phyloP scores from a whole-genome alignment of 129 eudicot species.

The Helianthus annuus region DNA sequence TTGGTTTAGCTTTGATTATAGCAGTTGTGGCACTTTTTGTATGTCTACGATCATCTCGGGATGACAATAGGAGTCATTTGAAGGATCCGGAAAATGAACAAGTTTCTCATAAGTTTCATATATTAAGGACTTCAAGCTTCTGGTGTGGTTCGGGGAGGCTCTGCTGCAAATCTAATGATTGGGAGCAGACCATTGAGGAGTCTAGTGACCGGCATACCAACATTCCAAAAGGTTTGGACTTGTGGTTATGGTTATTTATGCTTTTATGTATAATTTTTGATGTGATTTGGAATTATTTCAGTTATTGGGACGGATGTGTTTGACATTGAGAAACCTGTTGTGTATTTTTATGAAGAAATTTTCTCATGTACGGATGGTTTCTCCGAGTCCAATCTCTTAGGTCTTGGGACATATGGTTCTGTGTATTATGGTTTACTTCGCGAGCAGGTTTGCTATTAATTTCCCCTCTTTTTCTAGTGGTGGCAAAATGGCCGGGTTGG shows the following conservation, averaged over 20 bases:
- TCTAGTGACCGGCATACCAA: conserved; percentile 68
- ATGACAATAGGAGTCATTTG: conserved; percentile 31
- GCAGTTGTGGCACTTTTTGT: conserved; percentile 45
- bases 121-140: conserved; percentile 71
- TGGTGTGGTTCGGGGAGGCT: conserved; percentile 93
- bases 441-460: conserved; percentile 59
- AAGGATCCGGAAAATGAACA: conserved; percentile 57
- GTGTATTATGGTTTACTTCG: conserved; percentile 82
- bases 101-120: conserved; percentile 65
- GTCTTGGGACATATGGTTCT: conserved; percentile 96
- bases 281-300: conserved; percentile 33
- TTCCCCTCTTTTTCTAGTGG: background rate
- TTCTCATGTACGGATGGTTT: conserved; percentile 20
- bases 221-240: conserved; percentile 69
- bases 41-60: conserved; percentile 49
- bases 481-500: conserved; percentile 2
- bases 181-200: conserved; percentile 57
- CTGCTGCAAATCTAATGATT: conserved; percentile 64
- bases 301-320: conserved; percentile 83
- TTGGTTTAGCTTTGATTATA: conserved; percentile 51
- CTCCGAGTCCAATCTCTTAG: conserved; percentile 73
- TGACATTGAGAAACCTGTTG: conserved; percentile 85
- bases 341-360: conserved; percentile 73
- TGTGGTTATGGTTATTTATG: conserved; percentile 6
- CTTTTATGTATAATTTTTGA: background rate